phyloP scores from a whole-genome alignment of 768 basidiomycete species.

The Pholiota molesta region DNA sequence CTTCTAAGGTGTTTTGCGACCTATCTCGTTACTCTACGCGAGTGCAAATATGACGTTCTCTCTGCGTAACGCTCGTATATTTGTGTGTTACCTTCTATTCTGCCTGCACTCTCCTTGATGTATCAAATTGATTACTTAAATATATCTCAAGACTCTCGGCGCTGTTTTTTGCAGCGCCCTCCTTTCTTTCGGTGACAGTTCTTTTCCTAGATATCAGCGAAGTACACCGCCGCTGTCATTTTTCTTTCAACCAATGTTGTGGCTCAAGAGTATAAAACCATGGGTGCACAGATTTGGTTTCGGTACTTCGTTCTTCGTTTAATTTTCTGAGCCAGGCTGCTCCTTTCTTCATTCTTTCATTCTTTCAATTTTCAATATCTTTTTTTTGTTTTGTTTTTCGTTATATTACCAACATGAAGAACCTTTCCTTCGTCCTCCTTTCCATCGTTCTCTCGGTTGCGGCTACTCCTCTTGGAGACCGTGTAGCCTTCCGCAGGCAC shows the following conservation, averaged over 20 bases:
- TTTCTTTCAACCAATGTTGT: constrained; percentile 2
- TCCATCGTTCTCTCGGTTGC: constrained; percentile 30
- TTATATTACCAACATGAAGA: constrained; percentile 32
- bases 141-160: constrained; percentile 8
- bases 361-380: constrained; percentile 15
- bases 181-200: constrained; percentile 18
- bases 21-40: no score
- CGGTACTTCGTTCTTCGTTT: constrained; percentile 24
- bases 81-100: background rate
- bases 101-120: background rate
- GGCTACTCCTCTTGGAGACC: constrained; percentile 37
- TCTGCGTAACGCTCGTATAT: background rate
- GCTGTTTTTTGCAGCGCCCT: constrained; percentile 22
- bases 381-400: constrained; percentile 13
- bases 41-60: no score
- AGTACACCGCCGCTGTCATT: constrained; percentile 17
- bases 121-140: background rate
- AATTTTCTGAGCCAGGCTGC: constrained; percentile 37
- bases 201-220: constrained; percentile 18
- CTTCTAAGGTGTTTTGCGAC: no score
- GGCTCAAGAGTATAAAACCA: constrained; percentile 21
- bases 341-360: constrained; percentile 31
- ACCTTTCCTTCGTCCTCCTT: constrained; percentile 30
- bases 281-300: constrained; percentile 1
- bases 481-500: constrained; percentile 35